Base-by-base conservation (phyloP, 2,329 filamentous ascomycete species). In the Pyrenochaeta sp. region DNA sequence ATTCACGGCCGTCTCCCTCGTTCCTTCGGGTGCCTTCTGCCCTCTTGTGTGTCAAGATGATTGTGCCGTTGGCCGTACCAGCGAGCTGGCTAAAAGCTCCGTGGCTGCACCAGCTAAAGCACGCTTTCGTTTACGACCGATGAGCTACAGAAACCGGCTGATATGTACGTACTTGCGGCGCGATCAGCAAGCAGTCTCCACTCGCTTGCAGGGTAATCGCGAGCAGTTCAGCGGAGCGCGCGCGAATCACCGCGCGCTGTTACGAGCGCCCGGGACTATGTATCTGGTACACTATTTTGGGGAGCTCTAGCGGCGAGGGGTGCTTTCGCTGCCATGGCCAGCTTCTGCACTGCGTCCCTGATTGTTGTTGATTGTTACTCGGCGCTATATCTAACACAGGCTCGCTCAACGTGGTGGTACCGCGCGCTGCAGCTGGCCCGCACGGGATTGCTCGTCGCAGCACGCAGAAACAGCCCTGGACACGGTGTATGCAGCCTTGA, bases 141-240 rank as follows among this genome's bases (percentile, higher is more conserved):
- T 53, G 57, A 43, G 52, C 59, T 66, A 66, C 62, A 67, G 39
- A 62, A 66, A 67, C 65, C 66, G 71, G 70, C 66, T 72, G 63
- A 59, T 56, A 47, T 57, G 56, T 64, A 58, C 57, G 59, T 65
- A 58, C 58, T 70, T 70, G 69, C 63, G 64, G 63, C 62, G 64
- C 65, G 66, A 73, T 74, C 70, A 76, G 71, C 72, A 75, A 74
- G 74, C 71, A 74, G 67, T 71, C 68, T 72, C 73, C 72, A 74
- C 73, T 59, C 47, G 61, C 53, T 63, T 68, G 69, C 73, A 75
- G 71, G 71, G 71, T 59, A 62, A 47, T 65, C 64, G 66, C 70
- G 67, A 69, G 62, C 62, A 58, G 56, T 67, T 58, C 62, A 68
- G 65, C 51, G 46, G 47, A 51, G 59, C 51, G 55, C 56, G 67